phyloP scores from a whole-genome alignment of 495 filamentous ascomycete genomes.

The Oidiodendron maius region DNA sequence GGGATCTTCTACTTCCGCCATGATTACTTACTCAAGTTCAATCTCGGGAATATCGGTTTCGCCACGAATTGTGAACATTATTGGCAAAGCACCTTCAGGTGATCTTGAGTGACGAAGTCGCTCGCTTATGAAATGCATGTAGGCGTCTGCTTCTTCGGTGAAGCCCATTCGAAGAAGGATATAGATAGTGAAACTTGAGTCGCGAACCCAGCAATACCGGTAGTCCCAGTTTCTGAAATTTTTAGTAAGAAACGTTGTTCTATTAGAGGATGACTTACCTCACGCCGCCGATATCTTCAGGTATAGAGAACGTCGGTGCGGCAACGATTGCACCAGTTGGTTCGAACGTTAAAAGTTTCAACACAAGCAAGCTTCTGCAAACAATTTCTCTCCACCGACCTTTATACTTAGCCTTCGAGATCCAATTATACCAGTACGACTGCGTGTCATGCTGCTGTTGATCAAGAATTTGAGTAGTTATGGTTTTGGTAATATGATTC shows the following conservation, averaged over 20 bases:
- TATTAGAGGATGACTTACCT: conserved; percentile 25
- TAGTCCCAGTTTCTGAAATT: conserved; percentile 67
- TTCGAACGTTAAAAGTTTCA: conserved; percentile 68
- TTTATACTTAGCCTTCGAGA: conserved; percentile 59
- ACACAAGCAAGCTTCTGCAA: conserved; percentile 57
- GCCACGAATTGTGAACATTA: conserved; percentile 73
- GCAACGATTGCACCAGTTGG: conserved; percentile 52
- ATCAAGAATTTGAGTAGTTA: conserved; percentile 46
- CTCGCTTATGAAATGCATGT: conserved; percentile 68
- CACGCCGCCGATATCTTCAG: conserved; percentile 63
- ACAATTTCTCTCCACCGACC: conserved; percentile 67
- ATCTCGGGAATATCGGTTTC: conserved; percentile 65
- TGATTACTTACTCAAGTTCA: conserved; percentile 37
- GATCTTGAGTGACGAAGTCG: conserved; percentile 46
- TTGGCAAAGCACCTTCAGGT: conserved; percentile 52
- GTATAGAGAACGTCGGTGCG: conserved; percentile 59
- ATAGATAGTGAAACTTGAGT: conserved; percentile 70
- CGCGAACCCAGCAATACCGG: conserved; percentile 68
- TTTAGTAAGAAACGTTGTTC: neutral
- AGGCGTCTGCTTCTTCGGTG: conserved; percentile 65
- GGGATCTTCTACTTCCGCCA: neutral
- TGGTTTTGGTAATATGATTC: conserved; percentile 44
- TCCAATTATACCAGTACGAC: conserved; percentile 65
- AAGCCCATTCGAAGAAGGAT: conserved; percentile 70
- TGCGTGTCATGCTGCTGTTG: conserved; percentile 59